Evolutionary conservation across 306 rosid species (phyloP).

Genomic region (Quillaja saponaria): DNA sequence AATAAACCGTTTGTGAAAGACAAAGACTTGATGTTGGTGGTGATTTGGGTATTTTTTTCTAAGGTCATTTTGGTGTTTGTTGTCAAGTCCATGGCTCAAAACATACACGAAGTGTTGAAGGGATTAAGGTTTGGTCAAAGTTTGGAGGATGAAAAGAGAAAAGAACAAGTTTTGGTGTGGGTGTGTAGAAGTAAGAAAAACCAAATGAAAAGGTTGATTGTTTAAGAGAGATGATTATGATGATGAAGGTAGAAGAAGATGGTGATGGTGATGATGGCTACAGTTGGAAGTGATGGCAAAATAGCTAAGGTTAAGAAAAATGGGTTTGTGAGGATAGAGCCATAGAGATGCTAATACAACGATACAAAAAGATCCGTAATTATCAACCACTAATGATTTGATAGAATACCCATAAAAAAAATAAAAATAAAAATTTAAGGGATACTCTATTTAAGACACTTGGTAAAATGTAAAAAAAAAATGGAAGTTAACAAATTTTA

Average conservation of each 20-base stretch:
- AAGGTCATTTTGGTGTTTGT: conserved; percentile 22
- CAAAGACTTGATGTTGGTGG: conserved; percentile 31
- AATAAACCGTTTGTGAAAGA: conserved; percentile 57
- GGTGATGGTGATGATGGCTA: background rate
- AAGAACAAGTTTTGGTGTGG: background rate
- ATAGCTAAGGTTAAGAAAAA: conserved; percentile 39
- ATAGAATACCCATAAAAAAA: conserved; percentile 25
- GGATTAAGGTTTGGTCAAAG: conserved; percentile 49
- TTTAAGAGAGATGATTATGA: background rate
- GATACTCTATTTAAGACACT: background rate
- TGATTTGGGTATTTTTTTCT: conserved; percentile 44
- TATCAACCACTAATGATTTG: conserved; percentile 46
- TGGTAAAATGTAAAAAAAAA: background rate
- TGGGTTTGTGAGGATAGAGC: conserved; percentile 33
- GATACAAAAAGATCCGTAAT: conserved; percentile 32
- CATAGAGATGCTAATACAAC: no score
- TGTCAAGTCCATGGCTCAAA: conserved; percentile 52
- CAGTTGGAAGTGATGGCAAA: conserved; percentile 47
- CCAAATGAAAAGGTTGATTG: conserved; percentile 21
- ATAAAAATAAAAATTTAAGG: background rate
- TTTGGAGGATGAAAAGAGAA: conserved; percentile 13
- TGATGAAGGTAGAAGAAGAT: no score
- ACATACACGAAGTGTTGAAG: conserved; percentile 18
- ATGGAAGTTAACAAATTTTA: background rate
- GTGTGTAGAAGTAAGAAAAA: no score